phyloP scores from a whole-genome alignment of 2,329 filamentous ascomycete species.

The Pseudomassariella vexata region DNA sequence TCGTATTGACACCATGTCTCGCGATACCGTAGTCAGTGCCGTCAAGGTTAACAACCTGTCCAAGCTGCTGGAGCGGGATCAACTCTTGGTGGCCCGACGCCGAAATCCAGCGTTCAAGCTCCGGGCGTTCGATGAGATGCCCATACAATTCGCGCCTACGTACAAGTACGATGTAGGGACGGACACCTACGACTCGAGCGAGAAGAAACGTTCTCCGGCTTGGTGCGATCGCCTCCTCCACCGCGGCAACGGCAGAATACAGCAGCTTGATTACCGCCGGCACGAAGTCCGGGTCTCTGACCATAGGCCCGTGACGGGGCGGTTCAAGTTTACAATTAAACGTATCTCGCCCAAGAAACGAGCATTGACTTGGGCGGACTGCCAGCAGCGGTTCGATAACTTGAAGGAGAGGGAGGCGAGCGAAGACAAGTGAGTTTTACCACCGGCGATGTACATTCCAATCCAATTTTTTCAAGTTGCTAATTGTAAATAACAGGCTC shows the following conservation, averaged over 20 bases:
- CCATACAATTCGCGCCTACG: slow-evolving; percentile 88
- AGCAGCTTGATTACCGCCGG: slow-evolving; percentile 80
- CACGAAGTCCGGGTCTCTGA: slow-evolving; percentile 91
- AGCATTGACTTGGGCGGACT: slow-evolving; percentile 63
- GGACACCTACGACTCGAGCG: slow-evolving; percentile 87
- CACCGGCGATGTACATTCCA: too few species aligned
- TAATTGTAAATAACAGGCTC: slow-evolving; percentile 34
- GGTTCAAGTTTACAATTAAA: slow-evolving; percentile 80
- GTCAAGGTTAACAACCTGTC: slow-evolving; percentile 73
- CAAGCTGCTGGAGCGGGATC: slow-evolving; percentile 88
- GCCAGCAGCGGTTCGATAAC: slow-evolving; percentile 68
- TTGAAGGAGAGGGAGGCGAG: slow-evolving; percentile 62
- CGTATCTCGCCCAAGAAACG: slow-evolving; percentile 65
- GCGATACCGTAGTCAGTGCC: slow-evolving; percentile 84
- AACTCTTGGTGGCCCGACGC: slow-evolving; percentile 80
- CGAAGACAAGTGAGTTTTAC: slow-evolving; percentile 79
- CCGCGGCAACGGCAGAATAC: slow-evolving; percentile 72
- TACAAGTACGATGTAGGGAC: slow-evolving; percentile 99
- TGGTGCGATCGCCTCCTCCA: slow-evolving; percentile 97
- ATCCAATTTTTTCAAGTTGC: too few species aligned
- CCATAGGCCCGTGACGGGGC: slow-evolving; percentile 84
- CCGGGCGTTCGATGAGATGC: slow-evolving; percentile 82
- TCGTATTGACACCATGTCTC: slow-evolving; percentile 93
- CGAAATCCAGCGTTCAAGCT: slow-evolving; percentile 87
- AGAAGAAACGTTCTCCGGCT: slow-evolving; percentile 89